Evolutionary conservation across 768 basidiomycete genomes (phyloP), one percentile per base, ranked within the genome.

Genomic region (Lentinula aciculospora): DNA sequence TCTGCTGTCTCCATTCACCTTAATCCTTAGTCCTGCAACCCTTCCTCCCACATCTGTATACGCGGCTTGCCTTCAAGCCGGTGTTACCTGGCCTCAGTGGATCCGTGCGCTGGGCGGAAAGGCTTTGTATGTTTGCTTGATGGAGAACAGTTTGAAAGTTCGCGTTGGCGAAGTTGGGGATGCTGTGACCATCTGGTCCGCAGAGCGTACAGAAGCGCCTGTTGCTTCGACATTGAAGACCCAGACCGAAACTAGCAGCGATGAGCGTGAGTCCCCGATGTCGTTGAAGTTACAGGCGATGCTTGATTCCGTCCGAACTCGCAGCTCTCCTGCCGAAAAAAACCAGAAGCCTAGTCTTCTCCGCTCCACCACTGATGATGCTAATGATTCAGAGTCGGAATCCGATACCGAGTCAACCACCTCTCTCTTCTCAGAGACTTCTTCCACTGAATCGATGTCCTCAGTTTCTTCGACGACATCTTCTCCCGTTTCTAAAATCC

Each of bases 1-100:
- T 36, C 4, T 9, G 25, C 28, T 56, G 12, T 57, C 56, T 36
- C 56, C 56, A 6, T 57, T 57, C 36, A 57, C 56, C 23, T 25
- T 57, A 25, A 10, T 36, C 34, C 56, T 57, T 12, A 13, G 46
- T 3, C 36, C 56, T 9, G 0, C 3, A 3, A 48, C 19, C 9
- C 45, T 57, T n/a, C 56, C 56, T 34, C 45, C 46, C 39, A 48
- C 56, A 19, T 46, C 56, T 2, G 28, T 57, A 19, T 57, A 57
- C n/a, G 34, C 56, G 23, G 56, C 56, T 37, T 57, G 56, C 31
- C 46, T 57, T 7, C 46, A 46, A 21, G 46, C 56, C 17, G 56
- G 56, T 17, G 25, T 57, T 1, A 31, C 28, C 3, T 57, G 56
- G 56, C 32, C 44, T 3, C 17, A 31, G 28, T 57, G 56, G 56